A percentile compares a stretch with the other conserved stretches of the same genome.
Evolutionary conservation across 495 filamentous ascomycete genomes (phyloP).

Genomic region (Neurospora intermedia): DNA sequence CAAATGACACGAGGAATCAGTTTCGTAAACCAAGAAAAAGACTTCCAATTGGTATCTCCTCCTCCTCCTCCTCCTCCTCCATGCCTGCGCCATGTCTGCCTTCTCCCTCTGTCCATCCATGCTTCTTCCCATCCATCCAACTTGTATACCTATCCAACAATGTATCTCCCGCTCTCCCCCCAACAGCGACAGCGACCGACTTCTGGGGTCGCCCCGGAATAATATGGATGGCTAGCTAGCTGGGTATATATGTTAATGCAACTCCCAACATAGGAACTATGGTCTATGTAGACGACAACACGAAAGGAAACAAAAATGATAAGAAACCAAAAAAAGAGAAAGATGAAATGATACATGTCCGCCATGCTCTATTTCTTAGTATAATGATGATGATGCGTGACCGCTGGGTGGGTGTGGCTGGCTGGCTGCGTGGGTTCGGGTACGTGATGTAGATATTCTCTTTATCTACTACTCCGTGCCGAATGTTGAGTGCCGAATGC

Average conservation of each 20-base stretch:
- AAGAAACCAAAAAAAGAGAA: not conserved
- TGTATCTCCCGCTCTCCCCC: not conserved
- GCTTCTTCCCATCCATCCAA: no score
- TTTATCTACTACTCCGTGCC: not conserved
- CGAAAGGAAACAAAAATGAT: not conserved
- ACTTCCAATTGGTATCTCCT: no score
- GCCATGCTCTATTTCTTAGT: not conserved
- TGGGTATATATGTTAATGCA: not conserved
- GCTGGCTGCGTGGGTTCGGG: not conserved
- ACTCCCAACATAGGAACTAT: not conserved
- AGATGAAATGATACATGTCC: not conserved
- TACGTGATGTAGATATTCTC: not conserved
- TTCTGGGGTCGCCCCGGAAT: not conserved
- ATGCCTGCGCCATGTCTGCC: no score
- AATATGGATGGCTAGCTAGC: not conserved
- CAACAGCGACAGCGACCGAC: not conserved
- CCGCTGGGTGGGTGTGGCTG: not conserved
- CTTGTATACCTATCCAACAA: not conserved
- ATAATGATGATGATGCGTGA: not conserved
- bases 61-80: no score
- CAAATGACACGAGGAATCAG: no score
- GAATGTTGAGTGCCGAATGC: not conserved
- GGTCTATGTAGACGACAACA: not conserved
- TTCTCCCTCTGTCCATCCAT: no score
- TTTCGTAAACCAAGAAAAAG: no score